These are phyloP conservation scores for Conidiobolus incongruus DNA, from an alignment of 371 early-diverging fungal genomes.

Conservation along the genomic window DNA sequence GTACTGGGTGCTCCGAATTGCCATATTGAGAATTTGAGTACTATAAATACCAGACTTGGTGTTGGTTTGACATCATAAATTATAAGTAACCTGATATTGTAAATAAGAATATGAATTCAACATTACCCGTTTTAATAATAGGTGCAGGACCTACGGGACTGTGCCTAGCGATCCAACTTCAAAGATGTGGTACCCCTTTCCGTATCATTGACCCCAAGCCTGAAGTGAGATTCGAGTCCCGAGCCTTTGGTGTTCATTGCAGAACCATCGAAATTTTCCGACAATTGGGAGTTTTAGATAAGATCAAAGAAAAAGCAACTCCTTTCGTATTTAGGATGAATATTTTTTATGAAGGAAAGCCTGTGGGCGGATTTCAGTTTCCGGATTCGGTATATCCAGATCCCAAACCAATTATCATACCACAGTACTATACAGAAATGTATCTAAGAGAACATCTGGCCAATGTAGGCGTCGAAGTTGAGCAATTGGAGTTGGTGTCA, in stretches of 20 bases:
- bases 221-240: background rate
- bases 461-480: background rate
- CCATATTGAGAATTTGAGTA: too few relatives aligned
- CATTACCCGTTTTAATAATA: slow-evolving; percentile 11
- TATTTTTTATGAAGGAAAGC: too few relatives aligned
- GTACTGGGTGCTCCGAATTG: too few relatives aligned
- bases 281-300: background rate
- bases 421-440: slow-evolving; percentile 3
- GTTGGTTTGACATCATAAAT: too few relatives aligned
- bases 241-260: slow-evolving; percentile 2
- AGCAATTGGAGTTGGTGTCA: background rate
- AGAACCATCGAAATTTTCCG: slow-evolving; percentile 1
- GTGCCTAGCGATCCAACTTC: slow-evolving; percentile 7
- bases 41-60: too few relatives aligned
- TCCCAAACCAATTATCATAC: too few relatives aligned
- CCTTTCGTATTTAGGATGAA: too few relatives aligned
- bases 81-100: too few relatives aligned
- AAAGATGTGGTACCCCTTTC: background rate
- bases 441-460: slow-evolving; percentile 3
- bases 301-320: background rate
- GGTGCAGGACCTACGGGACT: slow-evolving; percentile 12
- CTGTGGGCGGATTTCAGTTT: too few relatives aligned
- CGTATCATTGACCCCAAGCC: background rate
- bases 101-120: slow-evolving; percentile 3
- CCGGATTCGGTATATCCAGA: too few relatives aligned